Percentiles rank a stretch among this genome's conserved stretches.
These are phyloP conservation scores for Phaeoacremonium minimum DNA, from an alignment of 2,329 filamentous ascomycete species.

Conservation along the genomic window DNA sequence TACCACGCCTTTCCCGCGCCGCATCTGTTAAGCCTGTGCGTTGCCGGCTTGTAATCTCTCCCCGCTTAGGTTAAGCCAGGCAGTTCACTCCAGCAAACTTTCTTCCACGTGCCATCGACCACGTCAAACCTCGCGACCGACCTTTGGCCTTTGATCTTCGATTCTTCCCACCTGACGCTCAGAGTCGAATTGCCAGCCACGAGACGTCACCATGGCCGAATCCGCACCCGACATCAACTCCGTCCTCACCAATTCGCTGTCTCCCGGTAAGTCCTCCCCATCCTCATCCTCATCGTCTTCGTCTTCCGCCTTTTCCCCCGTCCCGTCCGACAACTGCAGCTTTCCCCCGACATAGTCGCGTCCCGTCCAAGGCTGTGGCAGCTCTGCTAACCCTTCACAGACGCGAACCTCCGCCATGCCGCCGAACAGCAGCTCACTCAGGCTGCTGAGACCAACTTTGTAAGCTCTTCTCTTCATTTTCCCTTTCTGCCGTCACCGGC, in stretches of 20 bases:
- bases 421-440: conserved; percentile 92
- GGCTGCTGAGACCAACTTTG: conserved; percentile 93
- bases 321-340: conserved; percentile 8
- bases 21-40: too few relatives aligned
- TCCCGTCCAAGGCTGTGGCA: conserved; percentile 10
- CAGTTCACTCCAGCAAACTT: background rate
- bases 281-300: conserved; percentile 6
- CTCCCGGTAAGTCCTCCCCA: conserved; percentile 65
- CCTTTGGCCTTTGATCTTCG: conserved; percentile 6
- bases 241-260: conserved; percentile 95
- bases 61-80: too few relatives aligned
- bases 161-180: conserved; percentile 20
- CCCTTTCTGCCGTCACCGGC: conserved; percentile 7
- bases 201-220: conserved; percentile 55
- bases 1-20: too few relatives aligned
- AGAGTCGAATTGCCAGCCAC: background rate
- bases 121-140: background rate
- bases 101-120: background rate
- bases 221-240: conserved; percentile 87
- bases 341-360: conserved; percentile 10
- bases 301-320: conserved; percentile 6
- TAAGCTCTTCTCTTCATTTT: conserved; percentile 40
- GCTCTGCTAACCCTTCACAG: conserved; percentile 43
- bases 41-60: too few relatives aligned
- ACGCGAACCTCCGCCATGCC: conserved; percentile 82